Base-by-base conservation (phyloP, 2,329 filamentous ascomycete genomes). In the Tricladium varicosporioides region DNA sequence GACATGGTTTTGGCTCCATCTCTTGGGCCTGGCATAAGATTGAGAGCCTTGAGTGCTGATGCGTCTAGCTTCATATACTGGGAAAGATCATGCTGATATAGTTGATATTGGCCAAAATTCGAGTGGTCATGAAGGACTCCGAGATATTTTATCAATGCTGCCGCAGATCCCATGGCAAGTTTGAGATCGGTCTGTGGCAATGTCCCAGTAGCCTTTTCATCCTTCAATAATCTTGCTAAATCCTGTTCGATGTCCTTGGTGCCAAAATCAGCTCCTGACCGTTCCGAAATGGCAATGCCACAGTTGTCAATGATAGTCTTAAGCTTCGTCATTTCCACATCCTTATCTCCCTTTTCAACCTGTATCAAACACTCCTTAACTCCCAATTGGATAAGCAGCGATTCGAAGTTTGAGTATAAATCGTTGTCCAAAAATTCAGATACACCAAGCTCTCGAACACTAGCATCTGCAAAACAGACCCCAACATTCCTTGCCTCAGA, bases 351-450 rank as follows among this genome's bases (percentile, higher is more conserved):
- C 57, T 84, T 83, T 69, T 97, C 92, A 16, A 84, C 75, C 66
- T 91, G 88, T n/a, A 99, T 75, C 31, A 99, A 76, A 68, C 92
- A 97, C 72, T 99, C 94, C 70, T 92, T 94, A 16, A 97, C 91
- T 5, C 94, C 94, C 2, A 99, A 84, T 71, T 99, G 95, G 64
- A 99, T 99, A 52, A 99, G 83, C 15, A 99, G 80, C 2, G 92
- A 92, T 75, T 99, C 94, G 64, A 99, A 95, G 72, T 99, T 99
- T 52, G 93, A 97, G 76, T 95, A 99, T 9, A 97, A 80, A 70
- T 99, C 94, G 69, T 97, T 99, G 78, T 99, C 94, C n/a, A 96
- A 83, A 64, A 99, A 99, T 71, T 99, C 95, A 78, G 91, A 96
- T 53, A 99, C 92, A 8, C 94, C 94, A 2, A 99, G 81, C 76